phyloP scores from a whole-genome alignment of 73 alveolate species.

The Paramecium tetraurelia region DNA sequence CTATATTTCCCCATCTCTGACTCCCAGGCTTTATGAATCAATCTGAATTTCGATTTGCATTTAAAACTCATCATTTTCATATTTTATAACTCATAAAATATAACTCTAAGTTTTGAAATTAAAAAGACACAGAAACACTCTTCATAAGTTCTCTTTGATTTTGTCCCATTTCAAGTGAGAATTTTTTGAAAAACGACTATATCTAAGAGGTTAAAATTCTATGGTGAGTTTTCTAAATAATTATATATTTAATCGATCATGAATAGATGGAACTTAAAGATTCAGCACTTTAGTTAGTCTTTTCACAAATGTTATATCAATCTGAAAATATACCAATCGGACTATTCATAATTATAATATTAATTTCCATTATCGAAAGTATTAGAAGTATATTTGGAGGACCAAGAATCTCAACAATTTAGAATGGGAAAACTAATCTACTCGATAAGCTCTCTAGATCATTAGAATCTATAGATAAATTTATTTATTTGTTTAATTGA shows the following conservation, averaged over 20 bases:
- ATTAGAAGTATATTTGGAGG: background rate
- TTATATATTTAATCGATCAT: background rate
- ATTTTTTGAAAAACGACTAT: too few species aligned
- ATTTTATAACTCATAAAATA: background rate
- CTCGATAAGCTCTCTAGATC: background rate
- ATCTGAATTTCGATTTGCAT: background rate
- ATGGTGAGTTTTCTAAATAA: background rate
- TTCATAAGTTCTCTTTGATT: background rate
- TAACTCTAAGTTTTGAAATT: too few species aligned
- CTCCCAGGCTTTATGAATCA: background rate
- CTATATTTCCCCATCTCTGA: background rate
- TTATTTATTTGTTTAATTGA: background rate
- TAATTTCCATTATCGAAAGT: background rate
- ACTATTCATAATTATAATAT: background rate
- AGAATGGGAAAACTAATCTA: background rate
- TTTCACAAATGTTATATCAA: background rate
- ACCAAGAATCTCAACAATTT: background rate
- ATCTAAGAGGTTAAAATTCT: background rate
- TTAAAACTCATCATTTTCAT: background rate
- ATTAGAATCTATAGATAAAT: background rate
- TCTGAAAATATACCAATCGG: background rate
- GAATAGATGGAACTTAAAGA: background rate
- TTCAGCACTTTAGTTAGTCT: background rate
- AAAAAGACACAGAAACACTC: too few species aligned
- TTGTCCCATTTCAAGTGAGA: too few species aligned